Evolutionary conservation across 371 early-diverging fungal genomes (phyloP).

Genomic region (Mortierella sp.): DNA sequence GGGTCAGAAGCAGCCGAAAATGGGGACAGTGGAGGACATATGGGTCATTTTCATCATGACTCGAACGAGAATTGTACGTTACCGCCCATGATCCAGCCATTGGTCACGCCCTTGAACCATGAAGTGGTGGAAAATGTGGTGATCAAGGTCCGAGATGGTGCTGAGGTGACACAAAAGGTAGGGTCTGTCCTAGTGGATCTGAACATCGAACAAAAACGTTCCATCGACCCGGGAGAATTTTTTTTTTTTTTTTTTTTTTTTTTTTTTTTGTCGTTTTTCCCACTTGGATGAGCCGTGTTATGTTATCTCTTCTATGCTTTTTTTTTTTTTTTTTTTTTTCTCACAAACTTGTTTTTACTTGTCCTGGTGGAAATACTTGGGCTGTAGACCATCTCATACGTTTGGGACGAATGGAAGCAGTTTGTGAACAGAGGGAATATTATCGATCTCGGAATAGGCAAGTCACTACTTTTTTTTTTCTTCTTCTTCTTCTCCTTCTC

Average conservation of each 20-base stretch:
- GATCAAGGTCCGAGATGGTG: slow-evolving; percentile 33
- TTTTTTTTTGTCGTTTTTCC: neutral
- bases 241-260: neutral
- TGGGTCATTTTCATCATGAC: slow-evolving; percentile 6
- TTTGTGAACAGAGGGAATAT: slow-evolving; percentile 49
- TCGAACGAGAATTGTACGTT: slow-evolving; percentile 30
- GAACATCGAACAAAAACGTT: neutral
- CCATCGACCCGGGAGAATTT: neutral
- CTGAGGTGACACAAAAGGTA: slow-evolving; percentile 40
- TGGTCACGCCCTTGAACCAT: slow-evolving; percentile 23
- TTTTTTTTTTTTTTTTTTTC: neutral
- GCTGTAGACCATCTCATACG: slow-evolving; percentile 31
- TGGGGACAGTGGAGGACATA: slow-evolving; percentile 1
- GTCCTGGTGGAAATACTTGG: neutral
- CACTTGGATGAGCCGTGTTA: no score
- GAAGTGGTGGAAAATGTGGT: slow-evolving; percentile 33
- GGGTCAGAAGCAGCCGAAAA: neutral
- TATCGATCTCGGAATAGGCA: slow-evolving; percentile 49
- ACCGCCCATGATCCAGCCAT: slow-evolving; percentile 27
- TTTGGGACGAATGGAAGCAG: slow-evolving; percentile 42
- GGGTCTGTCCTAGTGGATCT: neutral
- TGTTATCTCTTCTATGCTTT: no score
- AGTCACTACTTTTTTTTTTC: neutral
- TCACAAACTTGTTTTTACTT: neutral
- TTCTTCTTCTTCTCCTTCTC: neutral